Base-by-base conservation (phyloP, 2,329 filamentous ascomycete genomes). In the Penicillium sp. region DNA sequence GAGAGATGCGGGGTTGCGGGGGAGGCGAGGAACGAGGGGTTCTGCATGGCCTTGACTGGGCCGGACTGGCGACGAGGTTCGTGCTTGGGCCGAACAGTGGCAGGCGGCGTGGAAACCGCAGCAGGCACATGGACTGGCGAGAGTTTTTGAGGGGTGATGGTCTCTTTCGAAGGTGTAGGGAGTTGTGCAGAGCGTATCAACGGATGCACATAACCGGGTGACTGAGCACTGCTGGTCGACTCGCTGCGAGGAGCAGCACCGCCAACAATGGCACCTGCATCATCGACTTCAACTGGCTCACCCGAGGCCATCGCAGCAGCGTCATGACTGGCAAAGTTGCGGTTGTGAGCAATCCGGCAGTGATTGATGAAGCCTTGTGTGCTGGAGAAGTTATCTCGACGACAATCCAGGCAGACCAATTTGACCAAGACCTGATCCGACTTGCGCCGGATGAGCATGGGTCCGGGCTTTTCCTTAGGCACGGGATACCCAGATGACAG, bases 281-380 rank as follows among this genome's bases (percentile, higher is more conserved):
- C 87, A 63, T 89, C 84, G 62, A 85, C 81, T 67, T 96, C 90
- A 59, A 96, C 86, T 13, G 89, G 87, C 66, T 93, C 88, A 54
- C 95, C 95, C 67, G 92, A 96, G 60, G 90, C 89, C 56, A 93
- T 84, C 36, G 94, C 95, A 62, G 95, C 95, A 70, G 93, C 91
- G 75, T 98, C 94, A 71, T 99, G 95, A 68, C 92, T 97, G 78
- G 96, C 94, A 81, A 93, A 98, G 64, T 96, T 92, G 59, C 91
- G 85, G 73, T 89, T 90, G 78, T 99, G 95, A 27, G 93, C 92
- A 69, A 99, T 98, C 58, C 95, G 92, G 74, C 94, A 98, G 73
- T 99, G 95, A 72, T 99, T 99, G 79, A 99, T 95, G 78, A 65
- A 98, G n/a, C 95, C 95, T 76, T 98, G 95, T 0, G 93, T 96